Base-by-base conservation (phyloP, 2,329 filamentous ascomycete species). In the Fusarium bactridioides region DNA sequence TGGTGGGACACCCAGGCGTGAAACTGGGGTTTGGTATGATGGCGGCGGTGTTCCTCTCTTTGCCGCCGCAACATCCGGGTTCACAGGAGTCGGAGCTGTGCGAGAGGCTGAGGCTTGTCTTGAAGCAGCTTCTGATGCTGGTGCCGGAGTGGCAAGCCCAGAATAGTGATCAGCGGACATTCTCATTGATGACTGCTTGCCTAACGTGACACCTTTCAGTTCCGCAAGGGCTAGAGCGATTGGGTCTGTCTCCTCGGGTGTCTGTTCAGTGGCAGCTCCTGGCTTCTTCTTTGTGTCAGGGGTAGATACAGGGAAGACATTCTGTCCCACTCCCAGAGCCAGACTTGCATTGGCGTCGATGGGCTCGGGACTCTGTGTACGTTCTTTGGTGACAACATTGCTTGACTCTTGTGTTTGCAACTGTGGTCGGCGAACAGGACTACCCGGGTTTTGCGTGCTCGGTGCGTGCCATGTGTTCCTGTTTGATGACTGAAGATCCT, bases 101-200 rank as follows among this genome's bases (percentile, higher is more conserved):
- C 31, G 84, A 82, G 61, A 82, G 67, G 50, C 73, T 80, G 11
- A 71, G 35, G 67, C n/a, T 57, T 73, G 60, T 38, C 70, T 55
- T 18, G 70, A 73, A 25, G 67, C 48, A 31, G 70, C 79, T 51
- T 83, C 84, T 50, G 80, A 78, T 12, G 85, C 86, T 3, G 89
- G 92, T 11, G 88, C 91, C 10, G 96, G 95, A 4, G 95, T 97
- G 18, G 93, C 86, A 70, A 99, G 92, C n/a, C 96, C 95, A 78
- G 97, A 94, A 82, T 97, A 98, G 68, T 93, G 91, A 80, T 99
- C 97, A 23, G 95, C 96, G n/a, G 96, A 97, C 67, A 97, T 90
- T n/a, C 97, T 90, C 54, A 89, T 87, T 7, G 91, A 91, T 11
- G 94, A 89, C 75, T 95, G 92, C 82, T 98, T 98, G 21, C 86